Evolutionary conservation across 495 filamentous ascomycete species (phyloP), one percentile per base, ranked within the genome.

Genomic region (Terfezia claveryi): DNA sequence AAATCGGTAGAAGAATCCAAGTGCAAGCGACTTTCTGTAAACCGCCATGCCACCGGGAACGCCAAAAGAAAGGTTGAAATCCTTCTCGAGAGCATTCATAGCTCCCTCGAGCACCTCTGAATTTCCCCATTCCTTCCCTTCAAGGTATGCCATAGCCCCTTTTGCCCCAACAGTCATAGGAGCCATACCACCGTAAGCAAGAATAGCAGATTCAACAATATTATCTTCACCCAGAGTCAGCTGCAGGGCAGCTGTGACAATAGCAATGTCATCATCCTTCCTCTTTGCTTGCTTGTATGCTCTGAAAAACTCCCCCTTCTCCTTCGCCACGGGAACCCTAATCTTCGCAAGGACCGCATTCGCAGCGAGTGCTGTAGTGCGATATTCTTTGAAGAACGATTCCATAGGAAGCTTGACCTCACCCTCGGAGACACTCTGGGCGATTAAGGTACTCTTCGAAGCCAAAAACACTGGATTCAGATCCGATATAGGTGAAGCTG

Each of bases 401-500:
- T 78, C 74, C 88, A 98, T 94, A 2, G 87, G 85, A 41, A 98
- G 82, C 61, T 88, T 79, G 2, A 72, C 81, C 50, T 85, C 82
- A 56, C 79, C 72, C 2, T 74, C 72, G 14, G 54, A 52, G 9
- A 80, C 67, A 0, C 80, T 82, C 61, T 83, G 89, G 4, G 89
- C 85, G 36, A 93, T 72, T 1, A 98, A 62, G 2, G 80, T 74
- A 10, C 85, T 83, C 59, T 87, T 85, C 5, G 85, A 79, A 5
- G 89, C 89, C 61, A 96, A 80, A 51, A 98, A 83, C 0, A 95
- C 87, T 0, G 91, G 91, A 64, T 98, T 98, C 38, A 98, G 68
- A 71, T 98, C 91, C 1, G 88, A 94, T 37, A 96, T 98, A 2
- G 91, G 91, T 38, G 86, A 93, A 2, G 91, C 91, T 2, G 91